These are phyloP conservation scores for Articulospora tetracladia DNA, from an alignment of 495 filamentous ascomycete genomes.

Conservation along the genomic window DNA sequence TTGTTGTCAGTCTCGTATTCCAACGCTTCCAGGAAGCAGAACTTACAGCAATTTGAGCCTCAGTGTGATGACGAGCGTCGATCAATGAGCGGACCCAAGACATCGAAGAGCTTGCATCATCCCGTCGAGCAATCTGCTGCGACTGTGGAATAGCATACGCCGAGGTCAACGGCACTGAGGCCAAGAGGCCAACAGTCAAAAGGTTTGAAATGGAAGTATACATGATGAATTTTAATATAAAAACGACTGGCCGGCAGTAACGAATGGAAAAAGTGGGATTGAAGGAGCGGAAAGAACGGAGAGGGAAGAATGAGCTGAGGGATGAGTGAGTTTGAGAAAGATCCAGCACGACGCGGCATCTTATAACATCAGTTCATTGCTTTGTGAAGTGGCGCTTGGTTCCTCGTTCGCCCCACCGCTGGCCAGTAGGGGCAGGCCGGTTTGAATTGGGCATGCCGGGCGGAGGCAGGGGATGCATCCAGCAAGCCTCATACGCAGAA, in stretches of 20 bases:
- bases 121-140: constrained; percentile 13
- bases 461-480: not conserved
- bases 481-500: not conserved
- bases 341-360: not conserved
- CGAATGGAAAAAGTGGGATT: constrained; percentile 11
- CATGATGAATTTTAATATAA: constrained; percentile 26
- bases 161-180: constrained; percentile 27
- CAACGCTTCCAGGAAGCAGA: not conserved
- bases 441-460: not conserved
- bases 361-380: constrained; percentile 18
- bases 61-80: constrained; percentile 18
- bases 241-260: constrained; percentile 27
- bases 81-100: constrained; percentile 15
- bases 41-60: constrained; percentile 11
- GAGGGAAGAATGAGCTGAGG: constrained; percentile 17
- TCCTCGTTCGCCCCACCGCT: not conserved
- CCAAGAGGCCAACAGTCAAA: constrained; percentile 29
- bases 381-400: not conserved
- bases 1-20: not conserved
- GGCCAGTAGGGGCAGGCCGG: not conserved
- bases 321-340: constrained; percentile 16
- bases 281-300: constrained; percentile 10
- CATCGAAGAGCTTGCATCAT: constrained; percentile 20
- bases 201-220: constrained; percentile 32
- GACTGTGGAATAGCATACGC: constrained; percentile 24